phyloP scores from a whole-genome alignment of 169 alveolate genomes.

The Eimeria mitis region DNA sequence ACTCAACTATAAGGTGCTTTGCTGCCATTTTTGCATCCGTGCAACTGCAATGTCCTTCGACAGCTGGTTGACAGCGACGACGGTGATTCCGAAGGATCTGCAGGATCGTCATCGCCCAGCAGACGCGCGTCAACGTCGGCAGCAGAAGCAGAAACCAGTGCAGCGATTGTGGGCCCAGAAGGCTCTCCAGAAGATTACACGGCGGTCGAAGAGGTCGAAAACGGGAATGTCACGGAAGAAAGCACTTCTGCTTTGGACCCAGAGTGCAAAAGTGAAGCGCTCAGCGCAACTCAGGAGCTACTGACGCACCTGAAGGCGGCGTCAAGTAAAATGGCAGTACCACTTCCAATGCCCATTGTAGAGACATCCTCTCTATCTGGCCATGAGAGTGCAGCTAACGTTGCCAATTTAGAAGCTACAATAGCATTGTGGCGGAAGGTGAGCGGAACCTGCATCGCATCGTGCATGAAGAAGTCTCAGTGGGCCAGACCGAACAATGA shows the following conservation, averaged over 20 bases:
- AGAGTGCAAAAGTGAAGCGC: slow-evolving; percentile 34
- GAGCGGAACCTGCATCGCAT: not conserved
- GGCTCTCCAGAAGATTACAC: not conserved
- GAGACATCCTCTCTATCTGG: not conserved
- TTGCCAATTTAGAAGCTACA: slow-evolving; percentile 17
- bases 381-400: slow-evolving; percentile 1
- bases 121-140: slow-evolving; percentile 6
- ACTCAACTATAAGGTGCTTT: not conserved
- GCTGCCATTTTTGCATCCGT: not conserved
- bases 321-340: slow-evolving; percentile 14
- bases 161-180: not conserved
- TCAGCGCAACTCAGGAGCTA: slow-evolving; percentile 37
- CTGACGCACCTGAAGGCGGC: slow-evolving; percentile 18
- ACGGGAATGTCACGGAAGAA: not conserved
- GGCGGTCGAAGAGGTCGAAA: not conserved
- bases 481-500: not conserved
- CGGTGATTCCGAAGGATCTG: slow-evolving; percentile 3
- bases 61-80: slow-evolving; percentile 45
- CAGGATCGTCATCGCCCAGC: slow-evolving; percentile 16
- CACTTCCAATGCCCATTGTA: slow-evolving; percentile 31
- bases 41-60: not conserved
- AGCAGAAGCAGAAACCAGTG: not conserved
- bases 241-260: not conserved
- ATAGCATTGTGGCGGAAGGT: slow-evolving; percentile 20
- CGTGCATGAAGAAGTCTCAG: not conserved